A percentile compares a stretch with the other conserved stretches of the same genome.
These are phyloP conservation scores for Colletotrichum australisinense DNA, from an alignment of 2,329 filamentous ascomycete genomes.

Conservation along the genomic window DNA sequence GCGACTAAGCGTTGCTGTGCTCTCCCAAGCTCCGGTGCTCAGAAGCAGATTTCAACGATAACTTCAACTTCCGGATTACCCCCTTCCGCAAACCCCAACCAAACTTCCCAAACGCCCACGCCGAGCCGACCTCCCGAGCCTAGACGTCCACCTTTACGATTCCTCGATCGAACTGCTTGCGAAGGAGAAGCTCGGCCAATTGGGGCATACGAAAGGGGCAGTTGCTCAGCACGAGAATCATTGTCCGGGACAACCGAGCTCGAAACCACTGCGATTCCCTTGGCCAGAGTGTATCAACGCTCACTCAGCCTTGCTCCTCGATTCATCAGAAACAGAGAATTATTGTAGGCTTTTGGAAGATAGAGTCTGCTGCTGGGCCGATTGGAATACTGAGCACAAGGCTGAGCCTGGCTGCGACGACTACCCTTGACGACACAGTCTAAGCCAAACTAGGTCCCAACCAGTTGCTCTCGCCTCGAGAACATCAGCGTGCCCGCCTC, in stretches of 20 bases:
- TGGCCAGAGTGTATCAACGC: background rate
- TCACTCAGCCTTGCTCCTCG: background rate
- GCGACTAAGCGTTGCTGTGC: conserved; percentile 5
- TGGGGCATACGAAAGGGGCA: conserved; percentile 10
- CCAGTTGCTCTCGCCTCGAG: background rate
- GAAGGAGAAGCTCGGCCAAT: conserved; percentile 18
- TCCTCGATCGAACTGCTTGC: conserved; percentile 7
- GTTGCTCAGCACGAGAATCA: background rate
- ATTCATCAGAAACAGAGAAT: background rate
- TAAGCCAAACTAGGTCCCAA: background rate
- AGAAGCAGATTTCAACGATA: conserved; percentile 30
- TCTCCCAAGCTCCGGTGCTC: conserved; percentile 14
- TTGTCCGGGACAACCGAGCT: conserved; percentile 18
- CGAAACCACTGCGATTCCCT: background rate
- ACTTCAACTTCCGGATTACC: conserved; percentile 20
- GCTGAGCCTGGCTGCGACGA: conserved; percentile 20
- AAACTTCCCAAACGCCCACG: background rate
- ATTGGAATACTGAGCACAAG: background rate
- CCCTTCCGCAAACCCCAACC: conserved; percentile 20
- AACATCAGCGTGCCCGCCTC: conserved; percentile 2
- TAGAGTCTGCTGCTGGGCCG: background rate
- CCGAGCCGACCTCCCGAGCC: background rate
- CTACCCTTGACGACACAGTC: background rate
- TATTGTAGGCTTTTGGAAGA: background rate
- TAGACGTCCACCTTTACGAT: background rate